Percentiles rank a stretch among this genome's conserved stretches.
These are phyloP conservation scores for Nitzschia sp. DNA, from an alignment of 108 stramenopile genomes.

Conservation along the genomic window DNA sequence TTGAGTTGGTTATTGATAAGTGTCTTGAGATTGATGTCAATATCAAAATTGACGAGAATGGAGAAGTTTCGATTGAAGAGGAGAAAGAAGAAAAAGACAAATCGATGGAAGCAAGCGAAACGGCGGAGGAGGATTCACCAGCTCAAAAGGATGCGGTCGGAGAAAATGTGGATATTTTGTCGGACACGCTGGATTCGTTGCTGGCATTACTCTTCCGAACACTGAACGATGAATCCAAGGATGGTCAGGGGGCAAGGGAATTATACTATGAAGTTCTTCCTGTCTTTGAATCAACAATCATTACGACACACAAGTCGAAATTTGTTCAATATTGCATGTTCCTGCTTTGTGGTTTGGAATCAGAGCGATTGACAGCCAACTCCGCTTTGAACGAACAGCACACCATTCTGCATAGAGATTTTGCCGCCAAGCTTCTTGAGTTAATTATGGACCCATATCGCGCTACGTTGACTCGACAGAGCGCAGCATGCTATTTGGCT, in stretches of 20 bases:
- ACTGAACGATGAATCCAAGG: slow-evolving; percentile 14
- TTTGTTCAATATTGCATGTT: slow-evolving; percentile 95
- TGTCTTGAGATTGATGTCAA: slow-evolving; percentile 98
- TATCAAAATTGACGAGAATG: slow-evolving; percentile 89
- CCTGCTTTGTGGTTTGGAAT: slow-evolving; percentile 80
- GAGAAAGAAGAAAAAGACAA: slow-evolving; percentile 29
- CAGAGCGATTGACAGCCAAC: slow-evolving; percentile 21
- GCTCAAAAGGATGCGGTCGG: slow-evolving; percentile 15
- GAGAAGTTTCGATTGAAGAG: slow-evolving; percentile 78
- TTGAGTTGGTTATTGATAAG: slow-evolving; percentile 76
- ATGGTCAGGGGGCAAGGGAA: slow-evolving; percentile 5
- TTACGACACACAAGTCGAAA: slow-evolving; percentile 94
- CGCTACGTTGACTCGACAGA: slow-evolving; percentile 74
- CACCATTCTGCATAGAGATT: slow-evolving; percentile 68
- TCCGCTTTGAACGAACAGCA: slow-evolving; percentile 18
- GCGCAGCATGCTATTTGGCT: slow-evolving; percentile 91
- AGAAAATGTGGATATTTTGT: slow-evolving; percentile 50
- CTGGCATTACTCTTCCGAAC: slow-evolving; percentile 24
- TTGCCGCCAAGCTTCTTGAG: slow-evolving; percentile 73
- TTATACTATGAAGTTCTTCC: slow-evolving; percentile 28
- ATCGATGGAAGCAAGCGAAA: slow-evolving; percentile 7
- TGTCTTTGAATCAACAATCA: slow-evolving; percentile 76
- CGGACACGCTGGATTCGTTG: slow-evolving; percentile 50
- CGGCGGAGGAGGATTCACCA: slow-evolving; percentile 2
- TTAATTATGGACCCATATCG: slow-evolving; percentile 72